Base-by-base conservation (phyloP, 169 alveolate genomes). In the Plasmodium vivax region DNA sequence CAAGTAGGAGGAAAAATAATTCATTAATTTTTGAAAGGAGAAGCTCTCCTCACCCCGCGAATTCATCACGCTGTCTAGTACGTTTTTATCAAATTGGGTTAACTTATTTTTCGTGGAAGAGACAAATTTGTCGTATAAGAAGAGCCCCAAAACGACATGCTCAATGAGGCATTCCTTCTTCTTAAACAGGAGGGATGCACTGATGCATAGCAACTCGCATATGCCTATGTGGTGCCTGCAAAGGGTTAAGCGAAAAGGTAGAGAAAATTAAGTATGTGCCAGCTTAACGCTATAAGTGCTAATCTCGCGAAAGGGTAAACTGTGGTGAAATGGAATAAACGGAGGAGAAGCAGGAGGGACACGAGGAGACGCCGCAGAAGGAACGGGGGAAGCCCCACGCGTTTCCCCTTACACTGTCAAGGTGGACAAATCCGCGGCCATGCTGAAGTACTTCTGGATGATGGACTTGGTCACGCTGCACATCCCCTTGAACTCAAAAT, bases 161-260 rank as follows among this genome's bases (percentile, higher is more conserved):
- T 90, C 94, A 80, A 90, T 90, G 43, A 81, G 58, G 45, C 94
- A 90, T 80, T 90, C 94, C 32, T 90, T 90, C 74, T 90, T 90
- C 54, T 71, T 56, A 30, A 90, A 71, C 12, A 90, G 54, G 12
- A 90, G 81, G n/a, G 94, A 90, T 14, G 83, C 90, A 81, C 94
- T 90, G 51, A 90, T 90, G 54, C 94, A 90, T 68, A 90, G 54
- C 79, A 90, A 43, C 54, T 90, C 91, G 34, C 88, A 90, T 36
- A 90, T 90, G 5, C 94, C 94, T 90, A 90, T 90, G 58, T 90
- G 94, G 54, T 90, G 74, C 38, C 94, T 90, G 79, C n/a, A 41
- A 0, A 10, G 16, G 72, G 72, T 8, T 51, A 73, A 23, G 12
- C 12, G 58, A 27, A 71, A 32, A 68, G 47, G 54, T 41, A 36